Evolutionary conservation across 1,284 basidiomycete genomes (phyloP), one percentile per base, ranked within the genome.

Genomic region (Meripilus lineatus): DNA sequence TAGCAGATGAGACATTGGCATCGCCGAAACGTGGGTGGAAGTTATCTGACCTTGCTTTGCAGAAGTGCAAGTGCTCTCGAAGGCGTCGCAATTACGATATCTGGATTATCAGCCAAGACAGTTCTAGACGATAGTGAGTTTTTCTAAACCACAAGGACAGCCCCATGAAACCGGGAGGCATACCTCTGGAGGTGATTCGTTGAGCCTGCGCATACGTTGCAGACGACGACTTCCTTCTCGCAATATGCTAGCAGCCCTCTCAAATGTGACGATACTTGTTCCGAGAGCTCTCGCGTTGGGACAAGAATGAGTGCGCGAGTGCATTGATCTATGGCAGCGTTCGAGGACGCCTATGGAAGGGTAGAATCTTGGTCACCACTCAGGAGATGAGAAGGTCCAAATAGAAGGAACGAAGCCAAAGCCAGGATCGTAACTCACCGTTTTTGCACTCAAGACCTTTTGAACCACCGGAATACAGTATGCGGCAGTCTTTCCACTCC

Each of bases 401-500:
- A n/a, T n/a, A n/a, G n/a, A n/a, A n/a, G n/a, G n/a, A n/a, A n/a
- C n/a, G n/a, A n/a, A 30, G 28, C 28, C 8, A 30, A 30, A 30
- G n/a, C 10, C 8, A 42, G 18, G 32, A 39, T 46, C 51, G 62
- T 57, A 53, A 81, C 84, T 68, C 65, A 88, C 89, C 61, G 69
- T 70, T 75, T 95, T 95, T 4, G 77, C 75, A 51, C 76, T 80
- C 41, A 99, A 60, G 24, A 99, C 84, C 62, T 92, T 94, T 62
- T 99, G 95, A 0, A 93, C 70, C 14, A 94, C 66, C 0, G 96
- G 95, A 4, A 99, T 77, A 50, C 85, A 92, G 63, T 99, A 99
- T 3, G 96, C 93, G 1, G 91, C 89, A 0, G 96, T 99, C 72
- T 99, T 99, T 37, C 96, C 96, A 47, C 89, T 93, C 11, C 96